These are phyloP conservation scores for Fraxinus sp. DNA, from an alignment of 305 asterid species.

Conservation along the genomic window DNA sequence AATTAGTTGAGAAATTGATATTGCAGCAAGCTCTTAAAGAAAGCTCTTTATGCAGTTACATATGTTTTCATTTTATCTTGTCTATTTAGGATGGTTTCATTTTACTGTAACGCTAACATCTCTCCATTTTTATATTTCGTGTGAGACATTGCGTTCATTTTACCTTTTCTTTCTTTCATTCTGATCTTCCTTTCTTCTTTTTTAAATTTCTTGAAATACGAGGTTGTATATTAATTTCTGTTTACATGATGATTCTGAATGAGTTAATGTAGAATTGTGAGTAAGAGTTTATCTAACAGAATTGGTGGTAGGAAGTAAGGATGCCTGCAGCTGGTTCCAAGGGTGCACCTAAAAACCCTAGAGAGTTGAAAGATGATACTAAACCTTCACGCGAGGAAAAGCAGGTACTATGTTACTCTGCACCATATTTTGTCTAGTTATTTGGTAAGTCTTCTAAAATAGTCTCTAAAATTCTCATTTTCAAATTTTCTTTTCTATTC, in stretches of 20 bases:
- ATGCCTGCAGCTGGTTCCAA: conserved; percentile 96
- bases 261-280: conserved; percentile 14
- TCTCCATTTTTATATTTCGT: background rate
- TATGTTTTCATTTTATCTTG: background rate
- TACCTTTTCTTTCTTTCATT: background rate
- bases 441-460: background rate
- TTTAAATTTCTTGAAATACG: conserved; percentile 2
- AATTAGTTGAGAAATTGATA: background rate
- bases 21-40: background rate
- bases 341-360: conserved; percentile 69
- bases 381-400: conserved; percentile 88
- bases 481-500: background rate
- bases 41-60: background rate
- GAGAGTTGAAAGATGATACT: conserved; percentile 85
- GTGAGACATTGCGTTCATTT: background rate
- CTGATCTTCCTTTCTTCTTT: conserved; percentile 1
- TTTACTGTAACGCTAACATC: background rate
- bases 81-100: background rate
- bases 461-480: background rate
- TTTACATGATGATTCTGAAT: conserved; percentile 6
- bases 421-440: conserved; percentile 2
- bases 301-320: conserved; percentile 72
- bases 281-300: conserved; percentile 26
- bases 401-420: conserved; percentile 44
- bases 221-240: background rate